Conservation (phyloP, 192 early-diverging fungal genomes). For the Blastocladiella britannica region DNA sequence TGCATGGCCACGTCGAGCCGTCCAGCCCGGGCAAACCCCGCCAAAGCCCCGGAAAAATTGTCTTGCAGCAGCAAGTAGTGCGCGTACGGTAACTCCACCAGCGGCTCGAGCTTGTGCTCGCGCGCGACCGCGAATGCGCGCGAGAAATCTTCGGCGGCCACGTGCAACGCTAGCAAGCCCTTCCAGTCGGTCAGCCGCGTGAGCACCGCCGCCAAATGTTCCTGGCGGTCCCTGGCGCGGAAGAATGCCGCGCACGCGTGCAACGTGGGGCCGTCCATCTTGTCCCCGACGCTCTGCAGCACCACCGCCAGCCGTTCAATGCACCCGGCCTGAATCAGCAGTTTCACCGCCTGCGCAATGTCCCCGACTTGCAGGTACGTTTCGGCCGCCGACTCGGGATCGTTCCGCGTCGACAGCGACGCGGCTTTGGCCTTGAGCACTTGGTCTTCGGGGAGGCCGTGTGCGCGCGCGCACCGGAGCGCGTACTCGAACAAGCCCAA, state of each 20-base stretch:
- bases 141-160: slow-evolving; percentile 30
- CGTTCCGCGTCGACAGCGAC: slow-evolving; percentile 29
- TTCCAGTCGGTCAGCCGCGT: slow-evolving; percentile 26
- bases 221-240: slow-evolving; percentile 17
- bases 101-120: slow-evolving; percentile 24
- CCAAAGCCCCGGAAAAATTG: slow-evolving; percentile 29
- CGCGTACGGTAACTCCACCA: slow-evolving; percentile 30
- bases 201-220: slow-evolving; percentile 26
- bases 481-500: slow-evolving; percentile 37
- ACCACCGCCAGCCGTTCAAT: slow-evolving; percentile 30
- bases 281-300: slow-evolving; percentile 6
- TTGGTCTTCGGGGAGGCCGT: slow-evolving; percentile 13
- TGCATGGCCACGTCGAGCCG: slow-evolving; percentile 24
- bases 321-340: slow-evolving; percentile 24
- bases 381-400: slow-evolving; percentile 27
- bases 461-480: slow-evolving; percentile 25
- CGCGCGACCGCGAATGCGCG: slow-evolving; percentile 25
- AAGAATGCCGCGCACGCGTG: slow-evolving; percentile 25
- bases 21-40: slow-evolving; percentile 31
- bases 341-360: slow-evolving; percentile 27
- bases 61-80: slow-evolving; percentile 30
- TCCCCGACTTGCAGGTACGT: slow-evolving; percentile 39
- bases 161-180: slow-evolving; percentile 19
- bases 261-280: slow-evolving; percentile 18
- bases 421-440: slow-evolving; percentile 34